phyloP scores from a whole-genome alignment of 371 early-diverging fungal genomes.

The Choanephora cucurbitarum region DNA sequence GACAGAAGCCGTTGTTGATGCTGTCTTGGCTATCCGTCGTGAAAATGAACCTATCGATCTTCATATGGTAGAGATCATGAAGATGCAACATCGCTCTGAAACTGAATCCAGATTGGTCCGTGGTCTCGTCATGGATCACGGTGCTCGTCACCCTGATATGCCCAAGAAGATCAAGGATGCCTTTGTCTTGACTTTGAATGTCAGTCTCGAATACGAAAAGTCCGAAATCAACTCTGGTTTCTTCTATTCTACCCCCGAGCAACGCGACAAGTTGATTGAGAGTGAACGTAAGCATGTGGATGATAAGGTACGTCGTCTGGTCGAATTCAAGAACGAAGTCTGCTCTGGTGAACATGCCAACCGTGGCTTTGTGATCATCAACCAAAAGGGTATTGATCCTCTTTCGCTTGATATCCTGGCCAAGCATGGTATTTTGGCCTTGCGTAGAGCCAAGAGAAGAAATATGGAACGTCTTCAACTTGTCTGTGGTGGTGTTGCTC shows the following conservation, averaged over 20 bases:
- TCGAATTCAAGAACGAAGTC: slow-evolving; percentile 95
- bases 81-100: slow-evolving; percentile 98
- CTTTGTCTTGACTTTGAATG: slow-evolving; percentile 95
- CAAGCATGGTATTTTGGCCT: slow-evolving; percentile 96
- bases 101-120: slow-evolving; percentile 94
- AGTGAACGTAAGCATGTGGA: slow-evolving; percentile 98
- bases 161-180: slow-evolving; percentile 95
- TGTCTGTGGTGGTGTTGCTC: slow-evolving; percentile 97
- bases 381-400: slow-evolving; percentile 99
- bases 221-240: slow-evolving; percentile 99
- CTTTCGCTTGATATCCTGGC: slow-evolving; percentile 97
- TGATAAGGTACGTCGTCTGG: slow-evolving; percentile 91
- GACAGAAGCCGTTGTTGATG: slow-evolving; percentile 96
- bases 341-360: slow-evolving; percentile 76
- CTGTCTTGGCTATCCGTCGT: slow-evolving; percentile 86
- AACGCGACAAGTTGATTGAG: slow-evolving; percentile 98
- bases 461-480: slow-evolving; percentile 99
- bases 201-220: slow-evolving; percentile 99
- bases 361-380: slow-evolving; percentile 96
- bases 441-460: slow-evolving; percentile 99
- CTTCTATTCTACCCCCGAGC: slow-evolving; percentile 98
- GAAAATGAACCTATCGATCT: slow-evolving; percentile 91
- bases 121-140: slow-evolving; percentile 99
- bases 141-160: slow-evolving; percentile 99
- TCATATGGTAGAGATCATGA: slow-evolving; percentile 99